Evolutionary conservation across 768 basidiomycete species (phyloP).

Genomic region (Mycena haematopus): DNA sequence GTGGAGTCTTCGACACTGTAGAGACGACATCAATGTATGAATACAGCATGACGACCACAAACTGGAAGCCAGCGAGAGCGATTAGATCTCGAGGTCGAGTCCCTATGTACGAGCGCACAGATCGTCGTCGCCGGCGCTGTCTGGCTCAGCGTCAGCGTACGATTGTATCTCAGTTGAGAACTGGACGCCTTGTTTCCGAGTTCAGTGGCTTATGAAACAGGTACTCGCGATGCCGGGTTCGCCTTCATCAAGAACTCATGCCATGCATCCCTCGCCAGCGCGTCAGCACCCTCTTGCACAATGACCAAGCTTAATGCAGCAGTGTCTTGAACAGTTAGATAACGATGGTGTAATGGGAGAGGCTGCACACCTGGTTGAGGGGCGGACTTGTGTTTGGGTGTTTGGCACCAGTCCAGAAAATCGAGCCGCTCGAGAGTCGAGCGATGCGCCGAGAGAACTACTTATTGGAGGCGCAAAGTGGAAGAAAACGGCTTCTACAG

Average conservation of each 20-base stretch:
- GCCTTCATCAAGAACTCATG: slow-evolving; percentile 41
- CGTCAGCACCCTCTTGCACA: slow-evolving; percentile 36
- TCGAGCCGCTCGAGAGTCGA: slow-evolving; percentile 25
- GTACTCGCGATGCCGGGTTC: slow-evolving; percentile 45
- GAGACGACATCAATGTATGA: no score
- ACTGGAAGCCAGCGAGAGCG: slow-evolving; percentile 36
- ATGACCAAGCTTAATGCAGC: slow-evolving; percentile 34
- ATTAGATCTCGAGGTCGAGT: slow-evolving; percentile 68
- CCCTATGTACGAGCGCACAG: slow-evolving; percentile 43
- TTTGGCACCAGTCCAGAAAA: slow-evolving; percentile 30
- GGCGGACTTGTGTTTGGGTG: slow-evolving; percentile 37
- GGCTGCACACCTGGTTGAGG: slow-evolving; percentile 31
- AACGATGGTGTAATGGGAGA: no score
- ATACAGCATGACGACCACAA: background rate
- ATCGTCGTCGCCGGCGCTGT: slow-evolving; percentile 27
- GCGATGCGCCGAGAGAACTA: slow-evolving; percentile 25
- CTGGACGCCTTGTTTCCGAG: slow-evolving; percentile 39
- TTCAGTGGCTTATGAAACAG: slow-evolving; percentile 43
- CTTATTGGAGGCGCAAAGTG: no score
- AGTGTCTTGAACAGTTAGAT: background rate
- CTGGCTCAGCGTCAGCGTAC: slow-evolving; percentile 1
- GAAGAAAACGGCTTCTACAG: slow-evolving; percentile 18
- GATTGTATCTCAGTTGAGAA: background rate
- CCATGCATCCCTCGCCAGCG: slow-evolving; percentile 38
- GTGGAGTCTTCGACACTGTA: no score